Base-by-base conservation (phyloP, 1,284 basidiomycete species). In the Pisolithus thermaeus region DNA sequence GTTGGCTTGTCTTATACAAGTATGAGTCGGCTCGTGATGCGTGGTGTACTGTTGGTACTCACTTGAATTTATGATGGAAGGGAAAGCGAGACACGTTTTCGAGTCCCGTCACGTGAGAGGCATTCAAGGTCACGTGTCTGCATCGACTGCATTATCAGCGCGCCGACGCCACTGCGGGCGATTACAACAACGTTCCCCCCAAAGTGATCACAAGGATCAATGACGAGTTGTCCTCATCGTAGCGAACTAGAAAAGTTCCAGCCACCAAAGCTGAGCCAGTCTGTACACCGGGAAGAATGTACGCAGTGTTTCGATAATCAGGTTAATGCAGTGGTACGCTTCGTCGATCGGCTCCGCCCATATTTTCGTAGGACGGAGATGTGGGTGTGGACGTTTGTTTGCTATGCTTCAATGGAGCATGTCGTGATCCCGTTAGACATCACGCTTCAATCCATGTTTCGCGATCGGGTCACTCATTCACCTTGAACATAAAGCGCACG, bases 231-330 rank as follows among this genome's bases (percentile, higher is more conserved):
- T 53, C 59, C 63, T 22, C 64, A 66, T 47, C 50, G 46, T 23
- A 49, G 49, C 9, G 56, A 62, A 2, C 35, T 66, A 52, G 54
- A 55, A 28, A 59, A 11, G 4, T 54, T 70, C 1, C 55, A 66
- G 32, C 65, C 59, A 1, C 76, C 76, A 7, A 74, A 61, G 50
- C 62, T 77, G 1, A 75, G 73, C 2, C 76, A 81, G 49, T 73
- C 73, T 1, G 86, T 94, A 0, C 86, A 94, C 61, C 75, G 89
- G 9, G 92, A 94, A 66, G 92, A 95, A 67, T 96, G 92, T 62
- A 97, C 95, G 0, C 91, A 95, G 54, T 99, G 96, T 69, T 99
- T 98, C 66, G 95, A 98, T 68, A 84, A 83, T 62, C 92, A 96
- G 79, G 93, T 89, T 63, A 45, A 73, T 59, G n/a, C 53, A 54